phyloP scores from a whole-genome alignment of 139 green algal species.

The Coccomyxa sp. region DNA sequence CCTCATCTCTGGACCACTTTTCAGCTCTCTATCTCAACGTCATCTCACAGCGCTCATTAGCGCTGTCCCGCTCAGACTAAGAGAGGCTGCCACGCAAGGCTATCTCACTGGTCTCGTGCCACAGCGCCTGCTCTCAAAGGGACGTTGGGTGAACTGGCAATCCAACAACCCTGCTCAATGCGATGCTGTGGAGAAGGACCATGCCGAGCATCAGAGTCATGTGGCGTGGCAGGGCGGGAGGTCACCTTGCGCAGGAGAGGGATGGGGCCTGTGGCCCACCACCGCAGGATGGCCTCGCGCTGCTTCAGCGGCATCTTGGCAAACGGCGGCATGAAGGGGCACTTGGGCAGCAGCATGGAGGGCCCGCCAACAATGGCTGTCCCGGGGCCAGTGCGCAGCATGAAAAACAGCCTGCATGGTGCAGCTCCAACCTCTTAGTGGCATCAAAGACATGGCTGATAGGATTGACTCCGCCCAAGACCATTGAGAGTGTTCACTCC shows the following conservation, averaged over 20 bases:
- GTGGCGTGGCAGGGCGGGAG: background rate
- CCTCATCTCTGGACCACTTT: background rate
- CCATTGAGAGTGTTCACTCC: no score
- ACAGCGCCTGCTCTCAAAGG: background rate
- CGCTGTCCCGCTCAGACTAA: background rate
- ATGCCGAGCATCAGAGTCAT: no score
- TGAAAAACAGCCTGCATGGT: no score
- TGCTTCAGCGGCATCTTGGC: constrained; percentile 4
- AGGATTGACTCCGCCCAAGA: no score
- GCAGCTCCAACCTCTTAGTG: no score
- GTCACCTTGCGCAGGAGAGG: constrained; percentile 16
- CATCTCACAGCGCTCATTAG: background rate
- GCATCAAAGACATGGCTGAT: no score
- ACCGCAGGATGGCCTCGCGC: constrained; percentile 21
- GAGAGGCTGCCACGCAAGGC: background rate
- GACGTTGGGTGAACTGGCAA: background rate
- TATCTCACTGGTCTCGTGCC: background rate
- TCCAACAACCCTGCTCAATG: background rate
- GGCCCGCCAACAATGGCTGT: background rate
- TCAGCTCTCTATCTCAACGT: background rate
- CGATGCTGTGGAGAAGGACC: background rate
- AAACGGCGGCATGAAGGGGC: constrained; percentile 5
- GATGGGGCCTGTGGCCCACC: constrained; percentile 6
- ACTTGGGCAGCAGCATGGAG: background rate
- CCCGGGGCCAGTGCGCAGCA: background rate